Percentiles rank a stretch among this genome's conserved stretches.
These are phyloP conservation scores for Fusarium sp. DNA, from an alignment of 2,329 filamentous ascomycete species.

Conservation along the genomic window DNA sequence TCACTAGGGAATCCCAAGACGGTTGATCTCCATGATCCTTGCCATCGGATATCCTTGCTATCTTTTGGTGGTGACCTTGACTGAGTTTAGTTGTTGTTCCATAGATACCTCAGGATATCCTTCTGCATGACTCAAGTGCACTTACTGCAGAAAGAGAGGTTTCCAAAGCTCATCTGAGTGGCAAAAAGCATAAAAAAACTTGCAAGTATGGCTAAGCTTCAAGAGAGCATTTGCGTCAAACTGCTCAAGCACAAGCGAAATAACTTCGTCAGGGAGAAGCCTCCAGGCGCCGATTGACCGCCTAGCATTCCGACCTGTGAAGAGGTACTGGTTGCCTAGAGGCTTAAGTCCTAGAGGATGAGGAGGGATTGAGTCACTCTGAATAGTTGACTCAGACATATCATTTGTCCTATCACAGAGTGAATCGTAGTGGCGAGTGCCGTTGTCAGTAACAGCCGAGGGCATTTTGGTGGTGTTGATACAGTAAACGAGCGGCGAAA, in stretches of 20 bases:
- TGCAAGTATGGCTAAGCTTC: constrained; percentile 81
- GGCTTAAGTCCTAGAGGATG: constrained; percentile 91
- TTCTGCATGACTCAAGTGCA: constrained; percentile 46
- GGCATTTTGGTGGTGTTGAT: constrained; percentile 37
- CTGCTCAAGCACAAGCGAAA: constrained; percentile 80
- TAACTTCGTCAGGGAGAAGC: constrained; percentile 81
- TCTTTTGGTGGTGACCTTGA: constrained; percentile 50
- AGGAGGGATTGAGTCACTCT: constrained; percentile 69
- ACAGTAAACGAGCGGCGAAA: constrained; percentile 1
- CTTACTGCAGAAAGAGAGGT: constrained; percentile 85
- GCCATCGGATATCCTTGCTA: constrained; percentile 68
- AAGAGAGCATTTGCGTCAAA: constrained; percentile 74
- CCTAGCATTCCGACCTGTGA: constrained; percentile 75
- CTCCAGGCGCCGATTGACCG: constrained; percentile 74
- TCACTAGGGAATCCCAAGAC: constrained; percentile 69
- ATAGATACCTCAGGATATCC: constrained; percentile 20
- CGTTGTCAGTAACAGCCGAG: constrained; percentile 29
- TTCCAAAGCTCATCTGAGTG: constrained; percentile 92
- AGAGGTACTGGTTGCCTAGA: constrained; percentile 83
- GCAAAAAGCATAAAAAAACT: constrained; percentile 87
- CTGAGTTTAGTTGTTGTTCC: constrained; percentile 27
- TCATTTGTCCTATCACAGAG: constrained; percentile 43
- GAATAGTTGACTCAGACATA: constrained; percentile 44
- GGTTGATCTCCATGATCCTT: constrained; percentile 86
- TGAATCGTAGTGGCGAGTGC: constrained; percentile 25